A percentile compares a stretch with the other conserved stretches of the same genome.
Evolutionary conservation across 768 basidiomycete genomes (phyloP).

Genomic region (Naganishia onofrii): DNA sequence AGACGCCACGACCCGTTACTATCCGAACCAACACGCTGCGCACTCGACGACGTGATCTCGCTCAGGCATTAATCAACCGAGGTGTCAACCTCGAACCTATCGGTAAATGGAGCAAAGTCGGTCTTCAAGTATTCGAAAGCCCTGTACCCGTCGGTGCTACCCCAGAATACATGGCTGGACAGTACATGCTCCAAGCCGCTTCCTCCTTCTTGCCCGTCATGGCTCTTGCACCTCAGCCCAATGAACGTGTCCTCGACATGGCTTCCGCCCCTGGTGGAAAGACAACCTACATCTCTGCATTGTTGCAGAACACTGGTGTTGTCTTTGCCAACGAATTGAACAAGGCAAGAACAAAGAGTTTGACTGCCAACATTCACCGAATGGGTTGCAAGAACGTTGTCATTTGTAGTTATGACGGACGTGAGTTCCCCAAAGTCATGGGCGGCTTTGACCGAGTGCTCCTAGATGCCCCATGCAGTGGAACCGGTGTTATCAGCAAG

Average conservation of each 20-base stretch:
- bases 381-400: conserved; percentile 98
- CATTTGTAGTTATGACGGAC: conserved; percentile 92
- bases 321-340: conserved; percentile 96
- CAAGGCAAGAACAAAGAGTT: conserved; percentile 89
- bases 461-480: conserved; percentile 94
- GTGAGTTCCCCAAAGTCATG: conserved; percentile 98
- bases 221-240: conserved; percentile 83
- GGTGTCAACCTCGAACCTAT: conserved; percentile 97
- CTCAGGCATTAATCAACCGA: conserved; percentile 86
- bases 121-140: conserved; percentile 96
- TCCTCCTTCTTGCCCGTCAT: conserved; percentile 99
- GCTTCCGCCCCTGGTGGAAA: conserved; percentile 98
- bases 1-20: conserved; percentile 90
- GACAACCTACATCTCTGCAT: conserved; percentile 93
- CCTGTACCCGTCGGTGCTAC: conserved; percentile 96
- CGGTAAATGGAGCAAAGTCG: conserved; percentile 98
- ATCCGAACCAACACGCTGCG: conserved; percentile 96
- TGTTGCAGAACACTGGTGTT: conserved; percentile 95
- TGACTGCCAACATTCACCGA: conserved; percentile 93
- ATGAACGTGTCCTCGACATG: conserved; percentile 95
- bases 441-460: conserved; percentile 98
- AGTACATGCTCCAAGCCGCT: conserved; percentile 99
- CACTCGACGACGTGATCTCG: conserved; percentile 87
- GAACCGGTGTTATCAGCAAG: conserved; percentile 97
- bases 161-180: conserved; percentile 96